A percentile compares a stretch with the other conserved stretches of the same genome.
Evolutionary conservation across 2,329 filamentous ascomycete species (phyloP).

Genomic region (Venturia effusa): DNA sequence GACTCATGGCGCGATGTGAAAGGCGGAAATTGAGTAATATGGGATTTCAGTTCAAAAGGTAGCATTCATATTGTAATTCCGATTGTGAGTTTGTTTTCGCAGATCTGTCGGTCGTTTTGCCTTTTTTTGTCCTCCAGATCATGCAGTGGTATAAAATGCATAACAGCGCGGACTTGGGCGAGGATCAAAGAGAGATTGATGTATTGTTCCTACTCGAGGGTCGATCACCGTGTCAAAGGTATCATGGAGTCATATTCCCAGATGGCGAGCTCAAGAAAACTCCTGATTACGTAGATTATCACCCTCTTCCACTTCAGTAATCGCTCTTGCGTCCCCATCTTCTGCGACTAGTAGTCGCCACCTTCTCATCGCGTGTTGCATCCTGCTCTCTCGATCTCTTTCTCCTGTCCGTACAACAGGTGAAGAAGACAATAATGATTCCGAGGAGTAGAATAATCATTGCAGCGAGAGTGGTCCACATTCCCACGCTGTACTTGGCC

Average conservation of each 20-base stretch:
- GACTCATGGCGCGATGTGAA: too few species aligned
- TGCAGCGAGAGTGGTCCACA: neutral
- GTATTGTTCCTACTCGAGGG: neutral
- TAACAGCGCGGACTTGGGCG: too few species aligned
- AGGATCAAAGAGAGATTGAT: too few species aligned
- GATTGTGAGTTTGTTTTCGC: too few species aligned
- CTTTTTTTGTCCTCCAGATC: too few species aligned
- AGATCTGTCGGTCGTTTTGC: too few species aligned
- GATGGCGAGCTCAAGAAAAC: neutral
- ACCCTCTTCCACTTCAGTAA: neutral
- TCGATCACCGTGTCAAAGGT: neutral
- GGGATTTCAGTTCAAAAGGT: too few species aligned
- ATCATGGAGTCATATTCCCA: neutral
- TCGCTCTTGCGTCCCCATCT: neutral
- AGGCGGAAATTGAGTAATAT: too few species aligned
- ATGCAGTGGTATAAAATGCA: too few species aligned
- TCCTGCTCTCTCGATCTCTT: neutral
- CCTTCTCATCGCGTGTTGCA: neutral
- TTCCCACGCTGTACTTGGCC: neutral
- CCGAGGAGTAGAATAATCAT: neutral
- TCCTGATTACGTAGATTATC: neutral
- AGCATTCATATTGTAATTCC: too few species aligned
- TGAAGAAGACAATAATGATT: neutral
- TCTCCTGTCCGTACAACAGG: neutral
- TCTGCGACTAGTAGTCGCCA: neutral